These are phyloP conservation scores for Zizania latifolia DNA, from an alignment of 176 grass and related monocot species.

Conservation along the genomic window DNA sequence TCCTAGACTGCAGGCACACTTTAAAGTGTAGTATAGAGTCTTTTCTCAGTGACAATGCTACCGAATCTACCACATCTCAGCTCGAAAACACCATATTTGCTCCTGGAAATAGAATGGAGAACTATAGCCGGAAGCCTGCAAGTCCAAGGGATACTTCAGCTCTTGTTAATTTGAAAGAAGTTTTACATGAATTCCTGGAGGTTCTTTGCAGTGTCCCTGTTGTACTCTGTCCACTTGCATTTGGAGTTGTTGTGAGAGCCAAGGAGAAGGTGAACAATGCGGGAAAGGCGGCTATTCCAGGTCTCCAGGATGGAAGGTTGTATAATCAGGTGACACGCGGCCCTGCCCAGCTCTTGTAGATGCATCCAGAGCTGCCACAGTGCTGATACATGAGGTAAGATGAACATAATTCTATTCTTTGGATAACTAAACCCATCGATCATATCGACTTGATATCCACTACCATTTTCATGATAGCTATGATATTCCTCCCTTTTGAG, in stretches of 20 bases:
- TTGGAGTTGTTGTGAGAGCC: conserved; percentile 70
- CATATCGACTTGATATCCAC: neutral
- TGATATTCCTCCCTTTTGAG: neutral
- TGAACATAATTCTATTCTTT: neutral
- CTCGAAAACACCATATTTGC: conserved; percentile 56
- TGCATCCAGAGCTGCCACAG: conserved; percentile 72
- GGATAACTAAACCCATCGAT: neutral
- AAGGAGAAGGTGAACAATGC: conserved; percentile 30
- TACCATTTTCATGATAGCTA: neutral
- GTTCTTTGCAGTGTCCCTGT: conserved; percentile 81
- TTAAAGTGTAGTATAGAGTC: conserved; percentile 42
- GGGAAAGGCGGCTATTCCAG: conserved; percentile 54
- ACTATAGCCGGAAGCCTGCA: conserved; percentile 56
- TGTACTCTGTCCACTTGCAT: conserved; percentile 75
- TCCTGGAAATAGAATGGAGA: conserved; percentile 77
- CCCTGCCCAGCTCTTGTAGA: conserved; percentile 75
- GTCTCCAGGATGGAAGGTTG: conserved; percentile 88
- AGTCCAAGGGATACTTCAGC: conserved; percentile 48
- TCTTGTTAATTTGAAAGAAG: conserved; percentile 58
- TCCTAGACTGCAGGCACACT: conserved; percentile 89
- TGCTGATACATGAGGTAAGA: conserved; percentile 88
- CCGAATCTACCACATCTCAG: conserved; percentile 13
- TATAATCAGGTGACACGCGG: conserved; percentile 86
- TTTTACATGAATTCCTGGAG: conserved; percentile 51
- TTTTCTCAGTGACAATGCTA: conserved; percentile 26